Conservation (phyloP, 1,139 yeast species). For the Yamadazyma dushanensis region DNA sequence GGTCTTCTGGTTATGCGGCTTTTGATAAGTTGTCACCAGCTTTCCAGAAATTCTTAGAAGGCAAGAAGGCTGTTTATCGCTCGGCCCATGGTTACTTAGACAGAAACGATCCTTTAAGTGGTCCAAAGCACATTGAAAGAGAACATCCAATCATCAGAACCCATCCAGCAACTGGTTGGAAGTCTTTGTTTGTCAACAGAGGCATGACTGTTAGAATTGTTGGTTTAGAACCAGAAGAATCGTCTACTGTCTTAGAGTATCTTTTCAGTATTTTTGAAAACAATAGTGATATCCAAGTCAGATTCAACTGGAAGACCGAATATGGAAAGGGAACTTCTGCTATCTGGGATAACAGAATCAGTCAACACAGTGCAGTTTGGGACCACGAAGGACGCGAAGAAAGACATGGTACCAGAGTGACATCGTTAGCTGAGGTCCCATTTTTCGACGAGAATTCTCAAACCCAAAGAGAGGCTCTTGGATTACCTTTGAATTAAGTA, state of each 20-base stretch:
- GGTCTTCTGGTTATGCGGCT: conserved; percentile 41
- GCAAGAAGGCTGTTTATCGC: conserved; percentile 35
- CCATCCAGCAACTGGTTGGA: conserved; percentile 48
- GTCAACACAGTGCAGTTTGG: conserved; percentile 51
- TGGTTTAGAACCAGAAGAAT: conserved; percentile 31
- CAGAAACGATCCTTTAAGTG: conserved; percentile 32
- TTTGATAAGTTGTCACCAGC: conserved; percentile 40
- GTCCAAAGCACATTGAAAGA: conserved; percentile 38
- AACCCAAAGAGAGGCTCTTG: conserved; percentile 56
- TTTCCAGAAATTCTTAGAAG: conserved; percentile 36
- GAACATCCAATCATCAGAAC: conserved; percentile 43
- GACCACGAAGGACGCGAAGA: conserved; percentile 51
- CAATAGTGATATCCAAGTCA: conserved; percentile 46
- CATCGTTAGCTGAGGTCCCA: conserved; percentile 57
- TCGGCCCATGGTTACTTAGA: conserved; percentile 36
- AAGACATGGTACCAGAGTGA: conserved; percentile 61
- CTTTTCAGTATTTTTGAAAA: conserved; percentile 34
- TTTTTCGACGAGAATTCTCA: conserved; percentile 51
- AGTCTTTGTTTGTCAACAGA: conserved; percentile 38
- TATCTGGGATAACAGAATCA: conserved; percentile 57
- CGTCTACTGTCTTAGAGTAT: conserved; percentile 31
- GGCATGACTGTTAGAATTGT: conserved; percentile 19
- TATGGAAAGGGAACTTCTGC: conserved; percentile 53
- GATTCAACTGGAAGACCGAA: conserved; percentile 54
- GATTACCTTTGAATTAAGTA: conserved; percentile 29